Base-by-base conservation (phyloP, 176 grass and related monocot genomes). In the Urochloa ruziziensis region DNA sequence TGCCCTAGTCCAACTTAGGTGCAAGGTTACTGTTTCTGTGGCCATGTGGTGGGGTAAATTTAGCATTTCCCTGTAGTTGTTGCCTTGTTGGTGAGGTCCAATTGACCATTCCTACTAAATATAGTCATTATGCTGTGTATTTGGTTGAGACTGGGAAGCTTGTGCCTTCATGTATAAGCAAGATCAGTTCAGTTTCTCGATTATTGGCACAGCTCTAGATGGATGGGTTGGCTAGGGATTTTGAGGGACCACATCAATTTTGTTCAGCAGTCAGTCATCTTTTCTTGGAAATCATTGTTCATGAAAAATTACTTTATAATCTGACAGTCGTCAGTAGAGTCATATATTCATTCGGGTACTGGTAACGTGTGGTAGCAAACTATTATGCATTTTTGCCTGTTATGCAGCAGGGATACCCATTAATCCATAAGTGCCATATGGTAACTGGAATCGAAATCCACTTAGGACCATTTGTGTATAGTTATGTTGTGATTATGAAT, bases 161-260 rank as follows among this genome's bases (percentile, higher is more conserved):
- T 84, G 61, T 51, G 76, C 10, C 43, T 80, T 62, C n/a, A 43
- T 69, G 52, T 17, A 71, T 53, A 70, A 85, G 62, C 15, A 46
- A 80, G 13, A 68, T 23, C 18, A 53, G 52, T 61, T 81, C 24
- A 43, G 67, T 40, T 44, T 14, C 19, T 49, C 17, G 7, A 69
- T 70, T 62, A 76, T 75, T 51, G 15, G 32, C 0, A 6, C 21
- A 44, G 32, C 43, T 85, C 65, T 69, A 68, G 40, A 85, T 65
- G 77, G 33, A 52, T 80, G 39, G 66, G 56, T 35, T 21, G 35
- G 57, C 30, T 14, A 30, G 35, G 40, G 4, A 62, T 75, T 68
- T 53, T 16, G 25, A 40, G 54, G 82, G 51, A 70, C 69, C 62
- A 62, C 52, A 62, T 70, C 25, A 79, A 77, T 70, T 63, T 85